Evolutionary conservation across 2,329 filamentous ascomycete genomes (phyloP), one percentile per base, ranked within the genome.

Genomic region (Passalora sequoiae): DNA sequence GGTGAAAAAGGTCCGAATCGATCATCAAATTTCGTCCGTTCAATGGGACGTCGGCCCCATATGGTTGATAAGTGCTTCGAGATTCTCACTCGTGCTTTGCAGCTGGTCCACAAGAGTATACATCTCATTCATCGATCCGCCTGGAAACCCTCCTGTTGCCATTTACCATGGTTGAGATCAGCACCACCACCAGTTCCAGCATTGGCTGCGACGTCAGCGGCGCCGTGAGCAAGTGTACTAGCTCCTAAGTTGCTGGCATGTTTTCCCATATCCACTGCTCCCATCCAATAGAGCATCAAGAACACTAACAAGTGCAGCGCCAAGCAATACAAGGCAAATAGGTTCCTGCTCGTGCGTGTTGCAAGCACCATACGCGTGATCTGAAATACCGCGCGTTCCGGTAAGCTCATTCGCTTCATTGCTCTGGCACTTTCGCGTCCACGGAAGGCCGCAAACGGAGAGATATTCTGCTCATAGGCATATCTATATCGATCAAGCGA

Each of bases 381-480:
- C 24, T 89, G 89, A 67, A 94, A 94, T 3, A 98, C 84, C 36
- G 88, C 79, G 28, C 92, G 76, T 66, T 98, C 92, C 0, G 89
- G 89, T 6, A 96, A 70, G 58, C 83, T 91, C 89, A 98, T 94
- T 30, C 89, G 81, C 60, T 89, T 88, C 66, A 95, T 89, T 1
- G 91, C 92, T 36, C 94, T 76, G 5, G 88, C 84, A 27, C 86
- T 89, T 69, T 98, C 94, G 39, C 91, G 80, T n/a, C 91, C 89
- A 32, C 91, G 77, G 70, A 98, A 98, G 2, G 89, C 89, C 19
- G 91, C 89, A 64, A 98, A 98, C 0, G 92, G 92, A 8, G 89
- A 95, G 37, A 98, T 84, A 60, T 92, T 94, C 30, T 86, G 86
- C 69, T 98, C 92, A 69, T 98, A 98, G 8, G 89, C 87, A 45